A percentile compares a stretch with the other conserved stretches of the same genome.
These are phyloP conservation scores for Cladosporium oxysporum DNA, from an alignment of 2,329 filamentous ascomycete species.

Conservation along the genomic window DNA sequence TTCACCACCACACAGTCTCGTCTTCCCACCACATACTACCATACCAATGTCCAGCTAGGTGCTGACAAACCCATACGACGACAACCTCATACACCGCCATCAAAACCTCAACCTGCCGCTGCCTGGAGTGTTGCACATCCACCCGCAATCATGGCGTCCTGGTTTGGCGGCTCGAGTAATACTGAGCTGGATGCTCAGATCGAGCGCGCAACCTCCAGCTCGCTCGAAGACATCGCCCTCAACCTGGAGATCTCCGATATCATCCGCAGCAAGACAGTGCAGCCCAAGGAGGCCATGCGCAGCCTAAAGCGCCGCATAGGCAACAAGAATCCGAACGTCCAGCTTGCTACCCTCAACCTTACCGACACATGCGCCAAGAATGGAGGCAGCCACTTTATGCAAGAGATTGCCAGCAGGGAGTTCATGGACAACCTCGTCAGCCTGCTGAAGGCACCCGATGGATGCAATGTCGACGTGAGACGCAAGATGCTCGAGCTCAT, in stretches of 20 bases:
- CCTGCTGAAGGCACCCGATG: constrained; percentile 77
- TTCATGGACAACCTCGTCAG: constrained; percentile 98
- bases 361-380: constrained; percentile 99
- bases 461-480: constrained; percentile 67
- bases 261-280: constrained; percentile 95
- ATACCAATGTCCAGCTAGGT: not conserved
- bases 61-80: no score
- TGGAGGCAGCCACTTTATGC: constrained; percentile 90
- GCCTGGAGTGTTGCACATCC: not conserved
- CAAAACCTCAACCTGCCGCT: not conserved
- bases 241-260: constrained; percentile 98
- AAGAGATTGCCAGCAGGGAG: constrained; percentile 92
- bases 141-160: constrained; percentile 77
- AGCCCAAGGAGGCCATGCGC: constrained; percentile 97
- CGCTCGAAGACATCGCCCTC: constrained; percentile 95
- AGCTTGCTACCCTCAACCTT: constrained; percentile 91
- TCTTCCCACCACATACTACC: not conserved
- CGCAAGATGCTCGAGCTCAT: constrained; percentile 90
- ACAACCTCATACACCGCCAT: not conserved
- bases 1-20: not conserved
- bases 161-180: constrained; percentile 77
- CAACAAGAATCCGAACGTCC: constrained; percentile 96
- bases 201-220: constrained; percentile 90
- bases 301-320: constrained; percentile 91
- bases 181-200: constrained; percentile 96